phyloP scores from a whole-genome alignment of 139 green algal species.

The Chlorella sp. region DNA sequence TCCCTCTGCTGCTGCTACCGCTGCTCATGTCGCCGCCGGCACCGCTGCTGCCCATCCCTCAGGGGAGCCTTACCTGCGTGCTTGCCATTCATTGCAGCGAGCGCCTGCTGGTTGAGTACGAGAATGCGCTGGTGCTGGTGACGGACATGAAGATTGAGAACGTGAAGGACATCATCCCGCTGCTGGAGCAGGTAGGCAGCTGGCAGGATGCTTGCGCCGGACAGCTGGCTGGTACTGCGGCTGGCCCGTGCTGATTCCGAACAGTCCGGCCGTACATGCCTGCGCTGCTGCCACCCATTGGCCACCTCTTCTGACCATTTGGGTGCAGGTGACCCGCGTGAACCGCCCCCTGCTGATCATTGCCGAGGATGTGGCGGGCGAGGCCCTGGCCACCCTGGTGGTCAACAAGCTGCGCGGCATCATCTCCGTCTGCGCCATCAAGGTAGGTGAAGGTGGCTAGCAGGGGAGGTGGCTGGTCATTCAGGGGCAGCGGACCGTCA shows the following conservation, averaged over 20 bases:
- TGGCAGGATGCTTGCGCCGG: no score
- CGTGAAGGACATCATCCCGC: conserved; percentile 79
- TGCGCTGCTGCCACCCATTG: no score
- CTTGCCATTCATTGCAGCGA: conserved; percentile 89
- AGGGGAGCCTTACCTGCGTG: conserved; percentile 41
- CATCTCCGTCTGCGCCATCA: conserved; percentile 90
- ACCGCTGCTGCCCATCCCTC: background rate
- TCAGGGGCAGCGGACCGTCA: no score
- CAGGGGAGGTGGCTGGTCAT: no score
- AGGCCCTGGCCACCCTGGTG: conserved; percentile 97
- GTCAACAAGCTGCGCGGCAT: conserved; percentile 99
- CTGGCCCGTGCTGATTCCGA: no score
- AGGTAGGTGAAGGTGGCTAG: conserved; percentile 45
- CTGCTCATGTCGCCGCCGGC: conserved; percentile 86
- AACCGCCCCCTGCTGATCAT: conserved; percentile 95
- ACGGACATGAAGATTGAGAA: conserved; percentile 93
- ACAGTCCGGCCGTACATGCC: no score
- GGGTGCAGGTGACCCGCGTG: conserved; percentile 68
- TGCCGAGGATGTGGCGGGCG: conserved; percentile 93
- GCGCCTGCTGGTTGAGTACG: conserved; percentile 89
- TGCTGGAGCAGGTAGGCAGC: conserved; percentile 72
- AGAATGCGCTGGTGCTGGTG: conserved; percentile 93
- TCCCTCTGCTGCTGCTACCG: no score
- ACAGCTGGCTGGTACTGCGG: no score
- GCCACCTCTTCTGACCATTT: no score